Conservation (phyloP, 257 asterid species). For the Capsicum baccatum region DNA sequence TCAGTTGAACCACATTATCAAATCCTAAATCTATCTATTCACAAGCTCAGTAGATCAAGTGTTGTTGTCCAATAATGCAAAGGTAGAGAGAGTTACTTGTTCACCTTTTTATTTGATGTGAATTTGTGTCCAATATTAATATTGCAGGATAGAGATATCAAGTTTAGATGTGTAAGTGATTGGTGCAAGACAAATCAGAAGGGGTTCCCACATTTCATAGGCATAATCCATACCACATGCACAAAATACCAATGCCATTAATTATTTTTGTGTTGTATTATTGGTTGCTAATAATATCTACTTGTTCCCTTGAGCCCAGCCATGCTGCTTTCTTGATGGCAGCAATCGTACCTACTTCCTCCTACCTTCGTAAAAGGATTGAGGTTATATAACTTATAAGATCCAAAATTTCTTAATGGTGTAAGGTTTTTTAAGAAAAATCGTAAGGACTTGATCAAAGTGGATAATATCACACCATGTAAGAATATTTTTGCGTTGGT, state of each 20-base stretch:
- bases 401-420: no score
- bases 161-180: not conserved
- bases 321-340: not conserved
- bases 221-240: slow-evolving; percentile 17
- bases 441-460: no score
- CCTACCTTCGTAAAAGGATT: no score
- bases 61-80: not conserved
- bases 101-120: not conserved
- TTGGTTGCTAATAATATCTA: not conserved
- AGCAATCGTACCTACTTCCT: not conserved
- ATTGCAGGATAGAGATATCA: not conserved
- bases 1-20: not conserved
- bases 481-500: no score
- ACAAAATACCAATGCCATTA: not conserved
- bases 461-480: no score
- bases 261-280: slow-evolving; percentile 7
- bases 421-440: no score
- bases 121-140: not conserved
- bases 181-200: not conserved
- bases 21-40: not conserved
- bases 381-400: no score
- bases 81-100: not conserved
- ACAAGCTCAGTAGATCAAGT: not conserved
- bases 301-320: not conserved
- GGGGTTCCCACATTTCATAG: not conserved